A percentile compares a stretch with the other conserved stretches of the same genome.
These are phyloP conservation scores for Exsudoporus floridanus DNA, from an alignment of 1,284 basidiomycete genomes.

Conservation along the genomic window DNA sequence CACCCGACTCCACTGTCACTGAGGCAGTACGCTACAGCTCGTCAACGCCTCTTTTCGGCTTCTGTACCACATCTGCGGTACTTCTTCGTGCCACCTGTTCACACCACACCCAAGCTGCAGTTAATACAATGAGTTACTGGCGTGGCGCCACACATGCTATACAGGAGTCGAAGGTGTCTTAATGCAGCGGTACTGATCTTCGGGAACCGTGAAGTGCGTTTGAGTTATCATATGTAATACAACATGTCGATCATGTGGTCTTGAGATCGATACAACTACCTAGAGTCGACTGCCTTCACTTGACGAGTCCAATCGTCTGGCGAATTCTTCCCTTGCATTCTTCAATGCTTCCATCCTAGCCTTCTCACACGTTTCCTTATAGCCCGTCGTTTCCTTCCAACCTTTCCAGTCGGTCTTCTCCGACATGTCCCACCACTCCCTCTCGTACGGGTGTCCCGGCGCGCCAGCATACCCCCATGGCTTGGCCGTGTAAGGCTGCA, in stretches of 20 bases:
- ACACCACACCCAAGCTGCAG: neutral
- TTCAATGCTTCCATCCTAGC: constrained; percentile 11
- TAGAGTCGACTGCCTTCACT: neutral
- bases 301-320: constrained; percentile 2
- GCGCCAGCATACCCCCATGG: constrained; percentile 59
- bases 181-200: neutral
- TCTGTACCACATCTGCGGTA: too few relatives aligned
- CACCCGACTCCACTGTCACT: neutral
- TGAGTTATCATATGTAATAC: neutral
- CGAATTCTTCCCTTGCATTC: constrained; percentile 9
- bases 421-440: constrained; percentile 50
- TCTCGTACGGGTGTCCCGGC: constrained; percentile 49
- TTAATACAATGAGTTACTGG: constrained; percentile 3
- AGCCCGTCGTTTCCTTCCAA: constrained; percentile 33
- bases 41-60: neutral
- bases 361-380: constrained; percentile 19
- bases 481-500: constrained; percentile 54
- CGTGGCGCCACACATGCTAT: neutral
- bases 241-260: neutral
- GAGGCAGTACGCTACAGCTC: neutral
- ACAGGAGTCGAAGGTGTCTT: neutral
- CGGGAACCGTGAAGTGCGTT: neutral
- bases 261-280: neutral
- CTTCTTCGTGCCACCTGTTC: neutral
- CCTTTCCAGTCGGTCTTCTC: constrained; percentile 46